These are phyloP conservation scores for Skeletonema menzelii DNA, from an alignment of 108 stramenopile species.

Conservation along the genomic window DNA sequence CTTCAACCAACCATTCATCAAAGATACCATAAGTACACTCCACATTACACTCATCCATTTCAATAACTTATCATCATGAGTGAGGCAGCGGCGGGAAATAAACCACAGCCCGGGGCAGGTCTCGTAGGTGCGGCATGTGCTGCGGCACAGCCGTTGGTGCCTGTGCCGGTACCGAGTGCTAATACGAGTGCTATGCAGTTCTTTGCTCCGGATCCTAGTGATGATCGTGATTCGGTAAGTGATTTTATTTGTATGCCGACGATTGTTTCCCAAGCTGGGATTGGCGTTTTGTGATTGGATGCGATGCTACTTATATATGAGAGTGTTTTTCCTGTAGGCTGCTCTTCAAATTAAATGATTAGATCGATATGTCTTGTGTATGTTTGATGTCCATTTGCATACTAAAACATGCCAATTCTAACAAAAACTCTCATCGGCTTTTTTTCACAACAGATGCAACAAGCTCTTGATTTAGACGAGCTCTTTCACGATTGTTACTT, in stretches of 20 bases:
- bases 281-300: background rate
- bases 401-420: background rate
- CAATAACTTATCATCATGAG: background rate
- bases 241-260: background rate
- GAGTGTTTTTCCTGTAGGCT: background rate
- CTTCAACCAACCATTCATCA: background rate
- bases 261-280: background rate
- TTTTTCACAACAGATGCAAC: constrained; percentile 1
- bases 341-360: background rate
- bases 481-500: constrained; percentile 88
- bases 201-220: constrained; percentile 45
- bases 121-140: background rate
- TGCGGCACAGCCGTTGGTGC: background rate
- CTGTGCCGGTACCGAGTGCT: background rate
- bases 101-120: background rate
- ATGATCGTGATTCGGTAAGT: constrained; percentile 36
- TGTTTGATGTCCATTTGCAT: too few species aligned
- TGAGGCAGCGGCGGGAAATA: background rate
- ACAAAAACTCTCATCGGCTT: background rate
- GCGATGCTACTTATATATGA: too few species aligned
- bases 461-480: constrained; percentile 80
- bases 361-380: background rate
- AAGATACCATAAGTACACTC: background rate
- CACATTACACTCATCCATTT: background rate
- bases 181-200: constrained; percentile 42